These are phyloP conservation scores for Arthonia radiata DNA, from an alignment of 495 filamentous ascomycete genomes.

Conservation along the genomic window DNA sequence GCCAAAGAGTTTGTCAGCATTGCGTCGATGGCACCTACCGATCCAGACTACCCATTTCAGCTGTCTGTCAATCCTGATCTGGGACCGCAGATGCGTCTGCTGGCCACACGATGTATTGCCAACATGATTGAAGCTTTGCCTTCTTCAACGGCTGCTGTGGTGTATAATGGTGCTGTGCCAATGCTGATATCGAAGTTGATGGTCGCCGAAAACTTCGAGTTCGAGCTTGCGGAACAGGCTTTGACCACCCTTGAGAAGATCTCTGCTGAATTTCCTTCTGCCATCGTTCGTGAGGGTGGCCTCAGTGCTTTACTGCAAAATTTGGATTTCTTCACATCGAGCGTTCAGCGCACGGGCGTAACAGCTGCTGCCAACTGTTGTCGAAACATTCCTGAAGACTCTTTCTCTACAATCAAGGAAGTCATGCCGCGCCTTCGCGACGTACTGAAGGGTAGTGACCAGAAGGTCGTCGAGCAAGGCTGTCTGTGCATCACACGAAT, in stretches of 20 bases:
- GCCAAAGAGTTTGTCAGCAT: constrained; percentile 82
- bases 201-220: constrained; percentile 85
- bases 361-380: constrained; percentile 96
- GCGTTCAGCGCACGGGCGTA: constrained; percentile 86
- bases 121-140: constrained; percentile 96
- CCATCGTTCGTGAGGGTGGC: constrained; percentile 89
- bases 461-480: constrained; percentile 89
- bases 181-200: constrained; percentile 81
- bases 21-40: constrained; percentile 90
- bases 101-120: constrained; percentile 86
- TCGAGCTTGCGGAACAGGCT: constrained; percentile 92
- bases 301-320: constrained; percentile 81
- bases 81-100: constrained; percentile 87
- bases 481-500: constrained; percentile 92
- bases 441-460: constrained; percentile 76
- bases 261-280: constrained; percentile 83
- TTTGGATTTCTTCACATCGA: constrained; percentile 93
- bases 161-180: constrained; percentile 87
- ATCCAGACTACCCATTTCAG: too few relatives aligned
- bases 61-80: constrained; percentile 52
- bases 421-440: constrained; percentile 89
- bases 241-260: constrained; percentile 94
- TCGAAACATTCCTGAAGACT: constrained; percentile 81
- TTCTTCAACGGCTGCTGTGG: constrained; percentile 76
- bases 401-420: constrained; percentile 64